A percentile compares a stretch with the other conserved stretches of the same genome.
These are phyloP conservation scores for Boletus speciosus DNA, from an alignment of 768 basidiomycete species.

Conservation along the genomic window DNA sequence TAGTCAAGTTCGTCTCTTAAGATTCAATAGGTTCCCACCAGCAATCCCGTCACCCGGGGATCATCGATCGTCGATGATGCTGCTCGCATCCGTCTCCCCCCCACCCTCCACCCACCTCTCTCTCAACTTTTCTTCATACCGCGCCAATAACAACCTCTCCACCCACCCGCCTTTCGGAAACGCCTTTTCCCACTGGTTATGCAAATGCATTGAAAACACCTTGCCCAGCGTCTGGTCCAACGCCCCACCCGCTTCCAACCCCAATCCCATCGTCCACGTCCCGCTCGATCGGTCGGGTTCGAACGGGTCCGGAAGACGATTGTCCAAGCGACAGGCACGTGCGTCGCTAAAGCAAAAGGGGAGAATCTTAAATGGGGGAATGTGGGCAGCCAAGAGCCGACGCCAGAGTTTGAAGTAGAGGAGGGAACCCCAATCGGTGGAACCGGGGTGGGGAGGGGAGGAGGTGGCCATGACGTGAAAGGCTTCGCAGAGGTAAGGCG, in stretches of 20 bases:
- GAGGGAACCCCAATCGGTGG: slow-evolving; percentile 91
- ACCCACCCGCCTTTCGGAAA: slow-evolving; percentile 89
- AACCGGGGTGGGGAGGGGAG: slow-evolving; percentile 65
- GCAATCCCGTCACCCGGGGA: neutral
- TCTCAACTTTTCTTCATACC: slow-evolving; percentile 47
- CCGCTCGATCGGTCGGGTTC: slow-evolving; percentile 47
- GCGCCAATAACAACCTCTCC: slow-evolving; percentile 65
- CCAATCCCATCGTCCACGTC: slow-evolving; percentile 66
- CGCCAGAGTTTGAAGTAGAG: slow-evolving; percentile 93
- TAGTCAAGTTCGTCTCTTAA: neutral
- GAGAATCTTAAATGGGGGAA: slow-evolving; percentile 86
- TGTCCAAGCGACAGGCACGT: slow-evolving; percentile 87
- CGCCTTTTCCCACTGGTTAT: slow-evolving; percentile 92
- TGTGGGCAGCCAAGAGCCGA: slow-evolving; percentile 63
- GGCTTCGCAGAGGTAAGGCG: slow-evolving; percentile 95
- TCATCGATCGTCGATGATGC: neutral
- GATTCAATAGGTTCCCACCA: neutral
- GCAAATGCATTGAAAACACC: slow-evolving; percentile 87
- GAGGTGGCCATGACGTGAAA: slow-evolving; percentile 86
- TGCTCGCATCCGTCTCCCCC: neutral
- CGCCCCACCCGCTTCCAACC: slow-evolving; percentile 57
- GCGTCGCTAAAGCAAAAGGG: slow-evolving; percentile 96
- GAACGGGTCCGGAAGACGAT: slow-evolving; percentile 92
- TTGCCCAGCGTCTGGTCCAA: slow-evolving; percentile 60
- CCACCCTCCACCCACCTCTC: neutral